These are phyloP conservation scores for Rhodosporidiobolus odoratus DNA, from an alignment of 768 basidiomycete species.

Conservation along the genomic window DNA sequence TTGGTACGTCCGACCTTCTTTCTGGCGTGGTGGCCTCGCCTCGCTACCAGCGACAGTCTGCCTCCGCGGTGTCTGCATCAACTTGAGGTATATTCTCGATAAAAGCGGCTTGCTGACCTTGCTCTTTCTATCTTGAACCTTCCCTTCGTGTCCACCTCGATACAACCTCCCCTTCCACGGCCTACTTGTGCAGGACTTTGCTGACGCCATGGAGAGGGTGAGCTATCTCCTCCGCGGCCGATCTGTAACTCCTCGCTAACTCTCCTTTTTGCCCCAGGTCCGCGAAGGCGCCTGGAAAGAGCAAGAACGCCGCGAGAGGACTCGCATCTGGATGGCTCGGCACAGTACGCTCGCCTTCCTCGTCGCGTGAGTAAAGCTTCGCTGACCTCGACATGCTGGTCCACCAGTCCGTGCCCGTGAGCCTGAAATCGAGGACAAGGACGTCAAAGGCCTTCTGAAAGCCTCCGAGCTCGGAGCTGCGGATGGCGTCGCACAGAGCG, in stretches of 20 bases:
- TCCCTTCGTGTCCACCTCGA: neutral
- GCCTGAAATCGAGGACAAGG: slow-evolving; percentile 23
- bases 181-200: slow-evolving; percentile 25
- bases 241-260: neutral
- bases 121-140: neutral
- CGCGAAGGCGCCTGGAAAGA: slow-evolving; percentile 32
- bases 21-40: no score
- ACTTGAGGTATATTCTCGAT: neutral
- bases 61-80: neutral
- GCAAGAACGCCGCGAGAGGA: slow-evolving; percentile 15
- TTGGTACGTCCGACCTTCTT: slow-evolving; percentile 1
- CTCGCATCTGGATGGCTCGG: slow-evolving; percentile 12
- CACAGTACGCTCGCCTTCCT: no score
- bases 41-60: no score
- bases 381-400: no score
- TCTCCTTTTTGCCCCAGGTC: neutral
- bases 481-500: slow-evolving; percentile 16
- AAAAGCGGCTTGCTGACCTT: no score
- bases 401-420: slow-evolving; percentile 11
- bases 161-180: neutral
- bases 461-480: slow-evolving; percentile 32
- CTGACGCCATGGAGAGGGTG: slow-evolving; percentile 32
- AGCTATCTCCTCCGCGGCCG: neutral
- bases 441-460: slow-evolving; percentile 23
- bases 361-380: no score